Percentiles rank a stretch among this genome's conserved stretches.
Conservation (phyloP, 1,284 basidiomycete species). For the Peniophora sp. region DNA sequence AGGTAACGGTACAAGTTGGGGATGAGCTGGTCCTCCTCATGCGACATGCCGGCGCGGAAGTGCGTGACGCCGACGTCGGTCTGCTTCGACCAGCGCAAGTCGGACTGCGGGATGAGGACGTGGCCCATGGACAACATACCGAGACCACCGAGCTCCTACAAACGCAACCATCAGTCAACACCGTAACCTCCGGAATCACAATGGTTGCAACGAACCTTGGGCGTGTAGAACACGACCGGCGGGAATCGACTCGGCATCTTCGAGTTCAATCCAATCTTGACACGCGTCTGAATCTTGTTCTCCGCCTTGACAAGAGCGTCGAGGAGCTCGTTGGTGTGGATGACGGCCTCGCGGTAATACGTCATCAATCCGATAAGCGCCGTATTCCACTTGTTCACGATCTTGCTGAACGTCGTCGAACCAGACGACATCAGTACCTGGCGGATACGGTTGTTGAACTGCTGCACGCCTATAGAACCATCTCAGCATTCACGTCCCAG, state of each 20-base stretch:
- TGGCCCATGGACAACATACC: conserved; percentile 99
- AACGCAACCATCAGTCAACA: conserved; percentile 4
- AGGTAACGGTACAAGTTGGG: conserved; percentile 98
- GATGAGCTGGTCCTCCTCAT: conserved; percentile 91
- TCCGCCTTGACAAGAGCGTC: conserved; percentile 94
- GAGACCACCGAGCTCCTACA: conserved; percentile 86
- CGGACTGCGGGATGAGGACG: conserved; percentile 95
- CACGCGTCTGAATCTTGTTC: conserved; percentile 98
- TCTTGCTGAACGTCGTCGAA: conserved; percentile 98
- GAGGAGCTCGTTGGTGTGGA: conserved; percentile 93
- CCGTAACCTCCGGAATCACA: background rate
- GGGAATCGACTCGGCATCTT: conserved; percentile 99
- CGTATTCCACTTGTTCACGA: conserved; percentile 99
- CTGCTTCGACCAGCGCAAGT: conserved; percentile 96
- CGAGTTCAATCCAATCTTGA: conserved; percentile 97
- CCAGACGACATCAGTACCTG: conserved; percentile 99
- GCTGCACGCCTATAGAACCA: conserved; percentile 64
- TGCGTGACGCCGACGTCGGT: conserved; percentile 95
- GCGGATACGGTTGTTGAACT: conserved; percentile 94
- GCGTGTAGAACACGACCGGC: conserved; percentile 93
- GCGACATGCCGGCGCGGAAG: conserved; percentile 96
- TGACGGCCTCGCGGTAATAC: conserved; percentile 98
- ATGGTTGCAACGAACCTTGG: conserved; percentile 49
- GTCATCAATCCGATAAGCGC: conserved; percentile 94
- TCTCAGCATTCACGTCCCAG: background rate